A percentile compares a stretch with the other conserved stretches of the same genome.
Evolutionary conservation across 1,284 basidiomycete species (phyloP).

Genomic region (Caloboletus firmus): DNA sequence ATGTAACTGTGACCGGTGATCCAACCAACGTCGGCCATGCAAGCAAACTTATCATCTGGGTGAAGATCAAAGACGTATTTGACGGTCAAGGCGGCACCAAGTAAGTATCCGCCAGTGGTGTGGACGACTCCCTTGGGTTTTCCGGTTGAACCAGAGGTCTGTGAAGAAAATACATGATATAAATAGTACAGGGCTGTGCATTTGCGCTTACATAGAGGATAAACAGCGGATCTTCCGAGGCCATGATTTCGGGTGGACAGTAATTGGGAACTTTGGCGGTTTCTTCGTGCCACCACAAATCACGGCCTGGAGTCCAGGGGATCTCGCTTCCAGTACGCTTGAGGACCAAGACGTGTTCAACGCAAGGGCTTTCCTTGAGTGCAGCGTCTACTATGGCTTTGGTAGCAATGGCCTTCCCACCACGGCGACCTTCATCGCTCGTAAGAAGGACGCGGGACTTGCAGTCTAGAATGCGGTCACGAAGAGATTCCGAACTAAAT

Average conservation of each 20-base stretch:
- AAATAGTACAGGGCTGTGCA: neutral
- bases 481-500: slow-evolving; percentile 94
- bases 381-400: slow-evolving; percentile 96
- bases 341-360: slow-evolving; percentile 92
- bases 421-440: slow-evolving; percentile 92
- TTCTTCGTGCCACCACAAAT: slow-evolving; percentile 98
- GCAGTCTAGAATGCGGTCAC: slow-evolving; percentile 93
- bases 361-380: slow-evolving; percentile 79
- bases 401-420: slow-evolving; percentile 94
- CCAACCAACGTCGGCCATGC: slow-evolving; percentile 99
- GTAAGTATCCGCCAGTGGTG: slow-evolving; percentile 91
- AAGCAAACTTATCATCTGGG: slow-evolving; percentile 88
- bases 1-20: slow-evolving; percentile 99
- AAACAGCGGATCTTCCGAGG: slow-evolving; percentile 92
- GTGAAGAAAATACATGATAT: slow-evolving; percentile 5
- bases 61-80: slow-evolving; percentile 98
- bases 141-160: slow-evolving; percentile 94
- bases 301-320: slow-evolving; percentile 82
- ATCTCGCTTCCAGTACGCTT: slow-evolving; percentile 86
- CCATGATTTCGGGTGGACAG: slow-evolving; percentile 87
- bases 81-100: slow-evolving; percentile 87
- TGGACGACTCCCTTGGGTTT: slow-evolving; percentile 98
- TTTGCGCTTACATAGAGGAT: slow-evolving; percentile 86
- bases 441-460: slow-evolving; percentile 90
- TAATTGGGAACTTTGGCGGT: slow-evolving; percentile 82